Percentiles rank a stretch among this genome's conserved stretches.
Evolutionary conservation across 176 grass and related monocot genomes (phyloP).

Genomic region (Avena sativa): DNA sequence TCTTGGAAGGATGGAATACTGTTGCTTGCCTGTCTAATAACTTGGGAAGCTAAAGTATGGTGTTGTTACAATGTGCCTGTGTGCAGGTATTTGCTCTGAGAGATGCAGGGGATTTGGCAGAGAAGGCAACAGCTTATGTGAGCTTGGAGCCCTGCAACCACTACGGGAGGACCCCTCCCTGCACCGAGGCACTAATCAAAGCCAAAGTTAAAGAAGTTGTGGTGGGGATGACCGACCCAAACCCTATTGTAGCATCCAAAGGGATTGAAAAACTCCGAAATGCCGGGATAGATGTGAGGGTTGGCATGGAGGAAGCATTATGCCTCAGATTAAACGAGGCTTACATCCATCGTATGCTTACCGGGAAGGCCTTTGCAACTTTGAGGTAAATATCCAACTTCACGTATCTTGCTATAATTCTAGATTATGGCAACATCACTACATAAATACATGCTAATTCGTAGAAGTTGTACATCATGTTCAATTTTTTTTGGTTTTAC

Average conservation of each 20-base stretch:
- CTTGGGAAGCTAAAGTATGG: neutral
- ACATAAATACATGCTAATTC: neutral
- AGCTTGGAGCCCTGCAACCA: slow-evolving; percentile 92
- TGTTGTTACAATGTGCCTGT: slow-evolving; percentile 33
- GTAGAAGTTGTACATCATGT: neutral
- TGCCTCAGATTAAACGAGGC: slow-evolving; percentile 80
- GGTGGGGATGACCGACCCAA: slow-evolving; percentile 89
- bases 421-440: neutral
- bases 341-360: slow-evolving; percentile 82
- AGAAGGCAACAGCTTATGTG: slow-evolving; percentile 81
- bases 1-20: too few relatives aligned
- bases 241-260: slow-evolving; percentile 88
- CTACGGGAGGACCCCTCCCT: slow-evolving; percentile 85
- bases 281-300: slow-evolving; percentile 68
- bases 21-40: too few relatives aligned
- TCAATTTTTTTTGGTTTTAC: neutral
- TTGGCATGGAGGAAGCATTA: slow-evolving; percentile 69
- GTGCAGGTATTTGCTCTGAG: slow-evolving; percentile 88
- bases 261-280: slow-evolving; percentile 78
- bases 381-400: slow-evolving; percentile 58
- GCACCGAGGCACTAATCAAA: slow-evolving; percentile 73
- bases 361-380: slow-evolving; percentile 76
- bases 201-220: slow-evolving; percentile 85
- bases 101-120: slow-evolving; percentile 76
- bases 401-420: neutral